Percentiles rank a stretch among this genome's conserved stretches.
These are phyloP conservation scores for Moesziomyces parantarcticus DNA, from an alignment of 1,284 basidiomycete genomes.

Conservation along the genomic window DNA sequence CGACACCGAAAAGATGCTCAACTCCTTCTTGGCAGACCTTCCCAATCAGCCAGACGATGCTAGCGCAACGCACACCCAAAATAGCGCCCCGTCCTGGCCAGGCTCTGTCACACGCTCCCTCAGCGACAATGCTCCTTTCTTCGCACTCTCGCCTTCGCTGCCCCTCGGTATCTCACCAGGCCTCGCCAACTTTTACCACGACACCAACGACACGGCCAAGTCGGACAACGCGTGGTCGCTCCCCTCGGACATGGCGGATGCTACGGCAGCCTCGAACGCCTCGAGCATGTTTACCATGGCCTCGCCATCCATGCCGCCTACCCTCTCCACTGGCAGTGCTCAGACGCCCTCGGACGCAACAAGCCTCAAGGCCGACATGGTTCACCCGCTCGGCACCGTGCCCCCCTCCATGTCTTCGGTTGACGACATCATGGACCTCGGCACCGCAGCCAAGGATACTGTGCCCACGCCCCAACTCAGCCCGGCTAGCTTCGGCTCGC, in stretches of 20 bases:
- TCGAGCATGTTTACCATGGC: conserved; percentile 7
- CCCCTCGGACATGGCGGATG: conserved; percentile 3
- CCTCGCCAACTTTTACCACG: conserved; percentile 13
- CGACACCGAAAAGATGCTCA: conserved; percentile 40
- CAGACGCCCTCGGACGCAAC: conserved; percentile 20
- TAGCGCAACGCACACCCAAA: background rate
- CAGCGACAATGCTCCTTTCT: conserved; percentile 16
- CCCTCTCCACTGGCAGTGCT: conserved; percentile 11
- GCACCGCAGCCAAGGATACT: conserved; percentile 1
- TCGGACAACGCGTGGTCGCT: conserved; percentile 9
- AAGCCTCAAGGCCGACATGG: conserved; percentile 26
- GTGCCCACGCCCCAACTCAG: conserved; percentile 27
- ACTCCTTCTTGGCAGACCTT: conserved; percentile 15
- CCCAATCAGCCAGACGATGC: too few relatives aligned
- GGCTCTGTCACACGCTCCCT: conserved; percentile 4
- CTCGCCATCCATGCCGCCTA: conserved; percentile 12
- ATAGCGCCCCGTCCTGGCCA: conserved; percentile 7
- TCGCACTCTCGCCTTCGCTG: conserved; percentile 18
- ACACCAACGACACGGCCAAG: conserved; percentile 8
- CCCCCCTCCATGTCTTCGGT: conserved; percentile 9
- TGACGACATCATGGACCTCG: conserved; percentile 23
- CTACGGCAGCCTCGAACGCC: background rate
- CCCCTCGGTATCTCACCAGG: conserved; percentile 22
- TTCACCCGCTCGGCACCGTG: conserved; percentile 20
- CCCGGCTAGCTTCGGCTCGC: conserved; percentile 21